These are phyloP conservation scores for rapeseed (Brassica napus) DNA, from an alignment of 345 rosid species.

Conservation along the genomic window Da-Ae NC_063436.1:11276001-11276500, in stretches of 20 bases:
- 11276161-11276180: not conserved
- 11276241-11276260: slow-evolving; percentile 15
- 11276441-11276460: slow-evolving; percentile 76
- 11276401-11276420: slow-evolving; percentile 54
- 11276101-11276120: not conserved
- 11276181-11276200: not conserved
- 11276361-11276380: slow-evolving; percentile 87
- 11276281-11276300: slow-evolving; percentile 21
- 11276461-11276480: slow-evolving; percentile 66
- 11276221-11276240: slow-evolving; percentile 1
- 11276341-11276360: slow-evolving; percentile 68
- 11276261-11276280: slow-evolving; percentile 16
- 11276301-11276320: slow-evolving; percentile 68
- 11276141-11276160: not conserved
- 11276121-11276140: not conserved
- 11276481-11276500: slow-evolving; percentile 63
- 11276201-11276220: slow-evolving; percentile 19
- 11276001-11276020: not conserved
- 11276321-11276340: slow-evolving; percentile 78
- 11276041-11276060: no score
- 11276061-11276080: not conserved
- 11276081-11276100: not conserved
- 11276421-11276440: slow-evolving; percentile 73
- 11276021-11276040: no score
- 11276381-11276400: slow-evolving; percentile 63